Base-by-base conservation (phyloP, 2,329 filamentous ascomycete genomes). In the Ophiosphaerella korrae region DNA sequence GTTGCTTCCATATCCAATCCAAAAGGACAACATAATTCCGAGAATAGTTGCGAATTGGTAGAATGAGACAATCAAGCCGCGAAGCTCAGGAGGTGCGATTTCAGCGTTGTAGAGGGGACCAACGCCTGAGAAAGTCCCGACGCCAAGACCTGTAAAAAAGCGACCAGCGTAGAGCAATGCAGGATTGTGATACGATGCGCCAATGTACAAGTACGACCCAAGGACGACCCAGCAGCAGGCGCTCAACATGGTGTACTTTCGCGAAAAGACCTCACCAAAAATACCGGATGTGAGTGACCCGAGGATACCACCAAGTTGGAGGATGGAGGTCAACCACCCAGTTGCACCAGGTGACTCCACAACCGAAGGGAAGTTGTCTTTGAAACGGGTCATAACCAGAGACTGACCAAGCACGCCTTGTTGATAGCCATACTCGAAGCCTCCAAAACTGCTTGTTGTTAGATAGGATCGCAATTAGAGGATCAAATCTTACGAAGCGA, bases 81-180 rank as follows among this genome's bases (percentile, higher is more conserved):
- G 76, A 45, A 78, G 78, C 57, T 80, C 77, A 1, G 77, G 77
- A 3, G 77, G 76, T n/a, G 76, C 67, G 44, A 81, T 80, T 53
- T 82, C 80, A 1, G 77, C 79, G 37, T 82, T 82, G 56, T 82
- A 83, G 23, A 83, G 66, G 0, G 80, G 80, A 3, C 78, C 77
- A 21, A 81, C 78, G 71, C 65, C 68, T 23, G 69, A 65, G 6
- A 73, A 54, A 36, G n/a, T 35, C 7, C 4, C 13, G 29, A 42
- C 36, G 16, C 26, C n/a, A 12, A 33, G 21, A 42, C 13, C 13
- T n/a, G 5, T 41, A 8, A 26, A 26, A 26, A 26, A 26, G 24
- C 24, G 24, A 8, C 24, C 24, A 26, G 24, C 24, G 24, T 26
- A 26, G 8, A 26, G 24, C n/a, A 29, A 13, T 33, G n/a, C 33